Evolutionary conservation across 2,329 filamentous ascomycete genomes (phyloP), one percentile per base, ranked within the genome.

Genomic region (Arthrocladium fulminans): DNA sequence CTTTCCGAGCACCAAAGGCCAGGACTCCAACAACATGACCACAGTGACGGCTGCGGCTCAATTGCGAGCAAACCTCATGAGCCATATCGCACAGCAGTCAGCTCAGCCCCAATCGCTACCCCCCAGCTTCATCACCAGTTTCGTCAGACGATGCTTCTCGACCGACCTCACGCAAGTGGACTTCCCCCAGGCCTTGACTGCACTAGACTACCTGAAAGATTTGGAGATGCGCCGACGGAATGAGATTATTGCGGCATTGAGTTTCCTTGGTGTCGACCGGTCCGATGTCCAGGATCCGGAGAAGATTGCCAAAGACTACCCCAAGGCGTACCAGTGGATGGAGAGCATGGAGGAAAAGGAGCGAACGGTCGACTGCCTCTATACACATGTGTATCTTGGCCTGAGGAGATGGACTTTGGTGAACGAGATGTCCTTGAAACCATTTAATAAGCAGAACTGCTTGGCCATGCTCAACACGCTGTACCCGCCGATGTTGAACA

Each of bases 401-500:
- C 64, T 84, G 43, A 74, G 80, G 55, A 73, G 79, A 59, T 84
- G 80, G 80, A 76, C 79, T 50, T 65, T 84, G 59, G 75, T 83
- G 63, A 82, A 83, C 57, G 80, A 83, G 57, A 72, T 84, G 57
- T 74, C 77, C 22, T 67, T 81, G 24, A 67, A 73, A 25, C 78
- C 79, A 0, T 81, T 80, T 64, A 78, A 79, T 67, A 81, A 80
- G 61, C 71, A 75, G 57, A 83, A 82, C 60, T 81, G 80, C 59
- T 71, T 82, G 54, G 80, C 78, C 46, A 80, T 84, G 73, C 73
- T 84, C 44, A 84, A 84, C 64, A 83, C 80, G 8, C 68, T 84
- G 24, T 79, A 82, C 54, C 80, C 80, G 6, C 79, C 80, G 2
- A 68, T 74, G 35, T 32, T 55, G 17, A 48, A 49, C 15, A 67